phyloP scores from a whole-genome alignment of 2,329 filamentous ascomycete species.

The Botrytis galanthina region DNA sequence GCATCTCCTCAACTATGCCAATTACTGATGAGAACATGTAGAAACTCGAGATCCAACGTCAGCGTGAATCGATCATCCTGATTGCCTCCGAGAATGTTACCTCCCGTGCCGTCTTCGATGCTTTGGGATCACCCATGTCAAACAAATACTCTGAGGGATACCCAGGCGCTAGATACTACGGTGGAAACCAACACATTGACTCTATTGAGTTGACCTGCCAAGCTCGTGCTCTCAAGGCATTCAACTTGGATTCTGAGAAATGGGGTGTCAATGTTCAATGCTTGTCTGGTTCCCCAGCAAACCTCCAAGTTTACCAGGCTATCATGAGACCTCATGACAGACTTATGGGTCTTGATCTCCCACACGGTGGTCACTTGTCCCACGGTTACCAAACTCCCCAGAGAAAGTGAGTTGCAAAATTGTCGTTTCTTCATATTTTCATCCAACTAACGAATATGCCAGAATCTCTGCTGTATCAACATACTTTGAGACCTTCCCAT shows the following conservation, averaged over 20 bases:
- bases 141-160: constrained; percentile 99
- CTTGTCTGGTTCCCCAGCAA: constrained; percentile 88
- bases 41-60: constrained; percentile 92
- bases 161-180: constrained; percentile 97
- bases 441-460: constrained; percentile 24
- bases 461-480: constrained; percentile 95
- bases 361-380: constrained; percentile 91
- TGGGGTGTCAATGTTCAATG: constrained; percentile 99
- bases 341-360: constrained; percentile 95
- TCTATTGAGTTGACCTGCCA: constrained; percentile 95
- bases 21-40: constrained; percentile 41
- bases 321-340: constrained; percentile 94
- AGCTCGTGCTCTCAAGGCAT: constrained; percentile 85
- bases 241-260: constrained; percentile 79
- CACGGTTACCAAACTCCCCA: constrained; percentile 97
- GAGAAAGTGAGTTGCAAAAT: constrained; percentile 65
- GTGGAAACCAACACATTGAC: constrained; percentile 98
- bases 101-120: constrained; percentile 96
- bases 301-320: constrained; percentile 97
- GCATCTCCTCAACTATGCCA: background rate
- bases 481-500: constrained; percentile 99
- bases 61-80: constrained; percentile 97
- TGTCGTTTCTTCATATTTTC: background rate
- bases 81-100: constrained; percentile 99
- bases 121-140: constrained; percentile 89